Conservation (phyloP, 2,329 filamentous ascomycete genomes). For the Bipolaris zeicola region DNA sequence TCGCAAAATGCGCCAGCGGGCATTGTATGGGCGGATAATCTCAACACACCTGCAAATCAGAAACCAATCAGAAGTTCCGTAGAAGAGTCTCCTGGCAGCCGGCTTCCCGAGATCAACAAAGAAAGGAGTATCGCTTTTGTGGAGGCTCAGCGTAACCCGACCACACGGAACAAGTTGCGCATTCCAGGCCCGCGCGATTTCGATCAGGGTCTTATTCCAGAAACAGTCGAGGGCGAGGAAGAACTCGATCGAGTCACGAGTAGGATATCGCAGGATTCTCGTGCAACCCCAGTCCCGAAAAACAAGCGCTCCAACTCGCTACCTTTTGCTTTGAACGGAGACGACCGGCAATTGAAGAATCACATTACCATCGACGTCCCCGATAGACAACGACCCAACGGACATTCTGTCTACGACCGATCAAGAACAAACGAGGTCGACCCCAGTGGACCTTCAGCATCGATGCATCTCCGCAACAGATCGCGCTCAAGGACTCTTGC, state of each 20-base stretch:
- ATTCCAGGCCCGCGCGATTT: constrained; percentile 93
- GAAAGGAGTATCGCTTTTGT: constrained; percentile 89
- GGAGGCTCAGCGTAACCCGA: constrained; percentile 77
- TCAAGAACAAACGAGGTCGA: constrained; percentile 19
- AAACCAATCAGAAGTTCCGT: constrained; percentile 57
- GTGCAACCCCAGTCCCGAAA: constrained; percentile 17
- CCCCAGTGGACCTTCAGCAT: constrained; percentile 13
- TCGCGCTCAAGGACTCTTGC: constrained; percentile 60
- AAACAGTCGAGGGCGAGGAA: constrained; percentile 57
- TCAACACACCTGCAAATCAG: constrained; percentile 58
- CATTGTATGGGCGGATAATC: constrained; percentile 31
- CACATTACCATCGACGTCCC: constrained; percentile 73
- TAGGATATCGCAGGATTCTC: constrained; percentile 32
- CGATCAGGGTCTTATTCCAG: constrained; percentile 77
- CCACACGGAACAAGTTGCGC: constrained; percentile 74
- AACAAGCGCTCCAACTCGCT: constrained; percentile 33
- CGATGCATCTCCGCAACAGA: constrained; percentile 32
- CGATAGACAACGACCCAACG: constrained; percentile 40
- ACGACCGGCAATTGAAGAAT: constrained; percentile 52
- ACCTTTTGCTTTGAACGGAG: constrained; percentile 40
- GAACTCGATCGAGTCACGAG: constrained; percentile 29
- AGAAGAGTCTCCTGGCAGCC: constrained; percentile 47
- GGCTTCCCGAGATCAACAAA: constrained; percentile 61
- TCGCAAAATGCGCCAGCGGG: constrained; percentile 20
- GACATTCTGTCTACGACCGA: constrained; percentile 41